A percentile compares a stretch with the other conserved stretches of the same genome.
phyloP scores from a whole-genome alignment of 139 green algal genomes.

The Chlorella sp. region DNA sequence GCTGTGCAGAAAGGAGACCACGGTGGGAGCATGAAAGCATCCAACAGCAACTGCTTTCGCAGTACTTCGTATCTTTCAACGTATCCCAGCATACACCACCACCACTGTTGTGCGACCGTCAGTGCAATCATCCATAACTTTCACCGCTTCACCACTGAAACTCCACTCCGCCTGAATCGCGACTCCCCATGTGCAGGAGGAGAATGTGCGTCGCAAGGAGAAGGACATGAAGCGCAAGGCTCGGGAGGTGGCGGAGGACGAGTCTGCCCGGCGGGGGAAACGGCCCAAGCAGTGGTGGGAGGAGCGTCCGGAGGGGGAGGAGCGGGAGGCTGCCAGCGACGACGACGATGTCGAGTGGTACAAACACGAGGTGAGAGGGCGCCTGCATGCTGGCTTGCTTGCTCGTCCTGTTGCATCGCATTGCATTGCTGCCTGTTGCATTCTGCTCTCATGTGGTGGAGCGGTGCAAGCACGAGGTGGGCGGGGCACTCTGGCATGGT shows the following conservation, averaged over 20 bases:
- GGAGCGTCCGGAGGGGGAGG: slow-evolving; percentile 27
- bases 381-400: neutral
- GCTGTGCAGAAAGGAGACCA: too few species aligned
- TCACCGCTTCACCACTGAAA: neutral
- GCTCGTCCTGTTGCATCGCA: neutral
- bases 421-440: neutral
- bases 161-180: too few species aligned
- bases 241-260: slow-evolving; percentile 7
- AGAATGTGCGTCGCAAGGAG: slow-evolving; percentile 73
- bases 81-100: too few species aligned
- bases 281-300: slow-evolving; percentile 37
- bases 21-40: neutral
- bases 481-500: too few species aligned
- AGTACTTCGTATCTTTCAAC: too few species aligned
- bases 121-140: neutral
- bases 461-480: neutral
- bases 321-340: slow-evolving; percentile 40
- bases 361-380: slow-evolving; percentile 44
- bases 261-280: slow-evolving; percentile 24
- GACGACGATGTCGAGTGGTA: slow-evolving; percentile 79
- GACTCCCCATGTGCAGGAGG: slow-evolving; percentile 48
- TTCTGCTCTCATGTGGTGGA: neutral
- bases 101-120: neutral
- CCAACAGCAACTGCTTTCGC: too few species aligned
- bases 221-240: slow-evolving; percentile 59